These are phyloP conservation scores for Cavenderia fasciculata DNA, from an alignment of 78 protist genomes.

Conservation along the genomic window DNA sequence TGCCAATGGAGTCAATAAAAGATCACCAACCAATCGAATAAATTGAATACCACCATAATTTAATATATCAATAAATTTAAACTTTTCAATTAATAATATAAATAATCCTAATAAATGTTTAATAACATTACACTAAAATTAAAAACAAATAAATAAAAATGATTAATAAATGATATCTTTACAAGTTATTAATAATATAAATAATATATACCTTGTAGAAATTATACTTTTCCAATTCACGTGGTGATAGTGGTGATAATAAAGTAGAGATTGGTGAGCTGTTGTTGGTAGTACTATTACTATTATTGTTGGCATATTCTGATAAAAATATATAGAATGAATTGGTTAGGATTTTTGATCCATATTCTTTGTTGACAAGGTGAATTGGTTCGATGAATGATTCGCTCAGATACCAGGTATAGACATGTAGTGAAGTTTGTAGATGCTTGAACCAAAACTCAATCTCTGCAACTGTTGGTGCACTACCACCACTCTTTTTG, in stretches of 20 bases:
- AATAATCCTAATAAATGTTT: slow-evolving; percentile 55
- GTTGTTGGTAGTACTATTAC: neutral
- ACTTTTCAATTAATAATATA: slow-evolving; percentile 43
- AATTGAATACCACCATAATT: slow-evolving; percentile 12
- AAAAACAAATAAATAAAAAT: no score
- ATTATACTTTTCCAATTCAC: slow-evolving; percentile 57
- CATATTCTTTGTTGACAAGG: neutral
- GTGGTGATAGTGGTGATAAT: slow-evolving; percentile 45
- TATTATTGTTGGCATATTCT: slow-evolving; percentile 4
- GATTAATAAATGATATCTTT: no score
- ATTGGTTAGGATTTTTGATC: neutral
- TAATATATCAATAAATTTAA: slow-evolving; percentile 5
- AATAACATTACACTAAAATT: no score
- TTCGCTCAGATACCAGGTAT: slow-evolving; percentile 47
- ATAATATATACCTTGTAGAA: no score
- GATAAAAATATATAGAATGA: slow-evolving; percentile 28
- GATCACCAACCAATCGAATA: neutral
- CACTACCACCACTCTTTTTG: neutral
- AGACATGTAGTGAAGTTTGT: slow-evolving; percentile 10
- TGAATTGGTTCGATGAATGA: slow-evolving; percentile 31
- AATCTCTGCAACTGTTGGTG: neutral
- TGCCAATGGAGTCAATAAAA: slow-evolving; percentile 11
- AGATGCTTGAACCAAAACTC: slow-evolving; percentile 53
- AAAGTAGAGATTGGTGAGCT: neutral
- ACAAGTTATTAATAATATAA: no score